Base-by-base conservation (phyloP, 495 filamentous ascomycete genomes). In the Diplogelasinospora grovesii region DNA sequence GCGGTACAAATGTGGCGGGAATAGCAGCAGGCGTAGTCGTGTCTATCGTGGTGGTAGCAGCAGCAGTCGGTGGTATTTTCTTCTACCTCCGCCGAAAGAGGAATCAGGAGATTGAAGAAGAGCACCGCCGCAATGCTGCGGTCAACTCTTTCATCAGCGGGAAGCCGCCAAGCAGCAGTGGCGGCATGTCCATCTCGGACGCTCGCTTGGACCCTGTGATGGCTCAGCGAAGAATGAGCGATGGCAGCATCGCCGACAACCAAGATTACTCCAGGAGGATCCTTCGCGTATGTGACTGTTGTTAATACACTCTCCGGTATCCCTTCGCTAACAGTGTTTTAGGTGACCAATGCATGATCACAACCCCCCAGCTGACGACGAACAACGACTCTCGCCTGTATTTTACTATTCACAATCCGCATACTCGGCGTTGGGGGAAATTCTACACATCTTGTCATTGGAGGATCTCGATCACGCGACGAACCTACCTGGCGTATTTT, bases 171-270 rank as follows among this genome's bases (percentile, higher is more conserved):
- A 65, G 66, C 18, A 71, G 67, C 59, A 72, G 70, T 33, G 68
- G 73, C 41, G 71, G 71, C 43, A 65, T 68, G 22, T 82, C 83
- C 20, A 79, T 83, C 69, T 71, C 73, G 8, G 89, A 97, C 61
- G 82, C 84, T 30, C 78, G 93, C 16, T 82, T 96, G 44, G 92
- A 98, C 48, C 87, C 90, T 16, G 79, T 83, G 35, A 85, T 95
- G 81, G 78, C 79, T 41, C 79, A 92, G 49, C 73, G 88, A 55
- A 78, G 92, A 60, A 80, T 90, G 68, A 97, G 92, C 64, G 86
- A 90, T 63, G 92, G 90, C 50, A 96, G 90, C 66, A 97, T 98
- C 57, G 90, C 89, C 51, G 93, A 98, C 59, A 92, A 95, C 65
- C 79, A 93, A 60, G 92, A 97, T 63, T 98, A 96, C 66, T 96